phyloP scores from a whole-genome alignment of 148 eudicot species.

The Chenopodium formosanum region DNA sequence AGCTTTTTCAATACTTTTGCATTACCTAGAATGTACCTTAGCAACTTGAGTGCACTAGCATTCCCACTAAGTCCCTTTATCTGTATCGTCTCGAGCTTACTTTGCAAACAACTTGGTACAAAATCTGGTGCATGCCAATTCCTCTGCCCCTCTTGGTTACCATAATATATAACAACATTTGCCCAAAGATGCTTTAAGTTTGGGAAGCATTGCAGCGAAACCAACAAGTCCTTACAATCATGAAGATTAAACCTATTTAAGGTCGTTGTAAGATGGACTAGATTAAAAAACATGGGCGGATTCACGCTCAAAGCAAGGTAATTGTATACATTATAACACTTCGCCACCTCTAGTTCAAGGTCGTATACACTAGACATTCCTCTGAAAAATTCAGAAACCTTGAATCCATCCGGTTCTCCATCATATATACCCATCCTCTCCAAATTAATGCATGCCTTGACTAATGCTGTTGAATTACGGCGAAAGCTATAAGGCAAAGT shows the following conservation, averaged over 20 bases:
- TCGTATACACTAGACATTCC: not conserved
- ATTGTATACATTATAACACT: not conserved
- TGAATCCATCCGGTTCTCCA: not conserved
- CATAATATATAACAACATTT: not conserved
- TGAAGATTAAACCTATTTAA: not conserved
- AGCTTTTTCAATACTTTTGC: not conserved
- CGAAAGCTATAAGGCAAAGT: not conserved
- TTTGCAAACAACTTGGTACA: conserved; percentile 7
- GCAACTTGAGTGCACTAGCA: not conserved
- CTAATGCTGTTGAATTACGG: not conserved
- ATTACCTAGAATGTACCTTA: not conserved
- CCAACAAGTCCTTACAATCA: not conserved
- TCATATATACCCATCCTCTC: not conserved
- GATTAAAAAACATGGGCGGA: no score
- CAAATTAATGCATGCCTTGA: not conserved
- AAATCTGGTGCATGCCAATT: not conserved
- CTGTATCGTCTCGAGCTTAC: not conserved
- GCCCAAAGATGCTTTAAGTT: not conserved
- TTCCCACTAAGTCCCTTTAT: not conserved
- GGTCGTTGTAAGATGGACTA: no score
- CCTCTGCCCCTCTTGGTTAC: not conserved
- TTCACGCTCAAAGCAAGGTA: not conserved
- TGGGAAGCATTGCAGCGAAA: not conserved
- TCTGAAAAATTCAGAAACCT: not conserved
- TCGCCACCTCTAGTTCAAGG: not conserved